Evolutionary conservation across 2,329 filamentous ascomycete species (phyloP), one percentile per base, ranked within the genome.

Genomic region (Fusarium beomiforme): DNA sequence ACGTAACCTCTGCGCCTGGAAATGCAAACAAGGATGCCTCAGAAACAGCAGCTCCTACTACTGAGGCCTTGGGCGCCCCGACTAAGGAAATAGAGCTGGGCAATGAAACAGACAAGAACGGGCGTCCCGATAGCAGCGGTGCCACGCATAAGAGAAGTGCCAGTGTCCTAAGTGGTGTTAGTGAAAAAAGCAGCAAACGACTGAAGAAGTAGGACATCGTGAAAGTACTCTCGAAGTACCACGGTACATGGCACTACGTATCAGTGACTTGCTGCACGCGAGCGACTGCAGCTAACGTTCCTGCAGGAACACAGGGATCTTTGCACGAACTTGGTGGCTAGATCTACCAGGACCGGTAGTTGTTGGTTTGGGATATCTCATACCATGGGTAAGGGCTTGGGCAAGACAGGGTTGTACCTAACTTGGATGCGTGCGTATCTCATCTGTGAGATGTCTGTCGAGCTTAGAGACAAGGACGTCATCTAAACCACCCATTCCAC

Each of bases 81-180:
- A 57, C 37, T 10, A 75, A 74, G 16, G 64, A 58, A 23, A 72
- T 57, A 23, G 71, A 71, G 46, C 71, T 67, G 34, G 67, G 70
- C n/a, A 65, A 36, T 11, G 70, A 74, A 33, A 64, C 76, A n/a
- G 79, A 78, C 39, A 82, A 75, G 70, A 74, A 70, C 19, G 64
- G 59, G 14, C 76, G 81, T 46, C 82, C 81, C 4, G 78, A 77
- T 17, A 84, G 81, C 68, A 84, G 83, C 67, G 78, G 81, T 43
- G 79, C 78, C 12, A 74, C 81, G 1, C 91, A 92, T 70, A 97
- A 97, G 83, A 88, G 94, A 64, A 96, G 93, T 78, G 93, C 93
- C 2, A 97, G 93, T 79, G 93, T 94, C 34, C 79, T 97, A 57
- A 95, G 93, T 79, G 84, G 85, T 19, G 83, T 83, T 9, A 94